These are phyloP conservation scores for Candida sanyaensis DNA, from an alignment of 1,139 yeast genomes.

Conservation along the genomic window DNA sequence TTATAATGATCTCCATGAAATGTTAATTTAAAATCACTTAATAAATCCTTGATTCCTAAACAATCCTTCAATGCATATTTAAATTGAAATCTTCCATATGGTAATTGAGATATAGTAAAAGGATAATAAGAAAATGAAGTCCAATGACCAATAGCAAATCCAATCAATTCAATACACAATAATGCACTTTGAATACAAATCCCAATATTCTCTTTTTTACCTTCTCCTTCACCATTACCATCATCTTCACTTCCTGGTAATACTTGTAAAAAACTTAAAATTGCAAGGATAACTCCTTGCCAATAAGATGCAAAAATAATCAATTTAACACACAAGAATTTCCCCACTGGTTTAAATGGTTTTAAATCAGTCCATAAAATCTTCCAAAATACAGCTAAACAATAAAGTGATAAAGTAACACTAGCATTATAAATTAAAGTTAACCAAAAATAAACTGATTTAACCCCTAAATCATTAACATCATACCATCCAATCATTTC, in stretches of 20 bases:
- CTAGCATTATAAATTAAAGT: constrained; percentile 74
- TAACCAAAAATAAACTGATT: constrained; percentile 63
- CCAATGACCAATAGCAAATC: constrained; percentile 88
- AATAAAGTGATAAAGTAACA: constrained; percentile 80
- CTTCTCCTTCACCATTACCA: constrained; percentile 21
- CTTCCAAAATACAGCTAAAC: constrained; percentile 90
- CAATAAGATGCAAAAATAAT: constrained; percentile 96
- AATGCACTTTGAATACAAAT: constrained; percentile 75
- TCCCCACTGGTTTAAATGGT: constrained; percentile 87
- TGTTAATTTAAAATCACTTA: constrained; percentile 73
- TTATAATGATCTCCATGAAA: constrained; percentile 72
- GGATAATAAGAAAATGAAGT: constrained; percentile 78
- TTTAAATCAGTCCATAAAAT: constrained; percentile 74
- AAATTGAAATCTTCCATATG: constrained; percentile 67
- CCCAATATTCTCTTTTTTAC: constrained; percentile 48
- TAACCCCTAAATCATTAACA: constrained; percentile 49
- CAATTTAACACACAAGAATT: constrained; percentile 87
- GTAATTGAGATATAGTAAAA: constrained; percentile 60
- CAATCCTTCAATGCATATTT: constrained; percentile 73
- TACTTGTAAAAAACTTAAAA: constrained; percentile 57
- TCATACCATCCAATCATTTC: constrained; percentile 54
- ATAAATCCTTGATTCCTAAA: constrained; percentile 71
- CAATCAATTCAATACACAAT: constrained; percentile 80
- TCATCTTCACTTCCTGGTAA: constrained; percentile 33
- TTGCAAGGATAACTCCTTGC: constrained; percentile 81